Evolutionary conservation across 164 flowering plant species (phyloP).

Genomic region (Nymphaea colorata): DNA sequence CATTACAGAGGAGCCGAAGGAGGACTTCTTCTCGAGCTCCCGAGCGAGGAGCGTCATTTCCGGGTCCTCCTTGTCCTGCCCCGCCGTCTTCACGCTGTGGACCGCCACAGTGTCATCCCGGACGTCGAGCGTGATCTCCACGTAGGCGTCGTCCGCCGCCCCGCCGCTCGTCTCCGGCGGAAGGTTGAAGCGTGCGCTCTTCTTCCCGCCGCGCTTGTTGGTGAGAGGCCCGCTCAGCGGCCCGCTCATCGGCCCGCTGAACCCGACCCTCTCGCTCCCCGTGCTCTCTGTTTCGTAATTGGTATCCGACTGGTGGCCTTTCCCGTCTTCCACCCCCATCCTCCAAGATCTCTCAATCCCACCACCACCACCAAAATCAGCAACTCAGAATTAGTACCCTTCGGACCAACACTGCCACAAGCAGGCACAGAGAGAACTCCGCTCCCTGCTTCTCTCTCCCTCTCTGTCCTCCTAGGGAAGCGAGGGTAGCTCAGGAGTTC

Average conservation of each 20-base stretch:
- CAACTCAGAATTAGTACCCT: neutral
- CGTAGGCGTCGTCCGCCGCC: conserved; percentile 23
- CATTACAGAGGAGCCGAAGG: conserved; percentile 26
- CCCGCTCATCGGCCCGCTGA: conserved; percentile 36
- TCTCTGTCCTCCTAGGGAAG: neutral
- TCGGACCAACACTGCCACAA: too few species aligned
- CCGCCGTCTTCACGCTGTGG: conserved; percentile 50
- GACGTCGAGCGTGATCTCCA: conserved; percentile 60
- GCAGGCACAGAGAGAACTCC: too few species aligned
- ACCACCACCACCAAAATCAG: neutral
- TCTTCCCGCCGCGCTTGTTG: conserved; percentile 25
- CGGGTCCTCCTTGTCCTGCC: conserved; percentile 28
- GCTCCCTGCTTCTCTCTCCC: neutral
- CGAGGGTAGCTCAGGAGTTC: neutral
- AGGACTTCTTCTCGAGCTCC: conserved; percentile 35
- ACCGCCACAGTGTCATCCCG: conserved; percentile 51
- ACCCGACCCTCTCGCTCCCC: conserved; percentile 24
- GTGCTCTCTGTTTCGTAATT: conserved; percentile 52
- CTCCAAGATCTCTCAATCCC: conserved; percentile 5
- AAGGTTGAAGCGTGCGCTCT: conserved; percentile 44
- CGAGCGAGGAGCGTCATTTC: conserved; percentile 39
- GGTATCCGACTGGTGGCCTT: conserved; percentile 13
- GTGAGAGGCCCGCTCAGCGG: conserved; percentile 11
- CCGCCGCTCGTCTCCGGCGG: conserved; percentile 14
- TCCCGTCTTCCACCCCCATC: conserved; percentile 21